Evolutionary conservation across 306 rosid genomes (phyloP).

Genomic region (Betula pendula): DNA sequence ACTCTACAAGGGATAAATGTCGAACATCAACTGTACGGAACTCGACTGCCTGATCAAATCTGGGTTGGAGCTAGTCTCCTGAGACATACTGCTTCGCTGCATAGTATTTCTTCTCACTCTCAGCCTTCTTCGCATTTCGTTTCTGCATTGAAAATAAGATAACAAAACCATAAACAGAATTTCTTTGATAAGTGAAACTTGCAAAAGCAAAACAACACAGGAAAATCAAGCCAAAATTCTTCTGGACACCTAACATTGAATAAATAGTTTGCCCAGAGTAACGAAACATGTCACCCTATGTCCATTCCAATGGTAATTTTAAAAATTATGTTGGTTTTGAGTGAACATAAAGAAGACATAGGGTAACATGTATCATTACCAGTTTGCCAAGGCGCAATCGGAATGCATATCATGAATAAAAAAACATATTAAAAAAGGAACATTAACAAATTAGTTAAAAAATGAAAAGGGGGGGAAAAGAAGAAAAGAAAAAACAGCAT

Average conservation of each 20-base stretch:
- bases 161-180: background rate
- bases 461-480: background rate
- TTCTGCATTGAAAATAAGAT: conserved; percentile 51
- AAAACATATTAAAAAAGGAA: too few relatives aligned
- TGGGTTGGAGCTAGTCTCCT: conserved; percentile 61
- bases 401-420: background rate
- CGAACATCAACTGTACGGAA: conserved; percentile 15
- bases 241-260: background rate
- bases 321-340: too few relatives aligned
- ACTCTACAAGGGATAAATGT: conserved; percentile 32
- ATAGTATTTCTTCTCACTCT: conserved; percentile 84
- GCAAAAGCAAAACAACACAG: background rate
- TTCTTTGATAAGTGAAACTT: background rate
- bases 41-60: conserved; percentile 26
- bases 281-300: too few relatives aligned
- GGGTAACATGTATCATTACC: too few relatives aligned
- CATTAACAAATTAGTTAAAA: background rate
- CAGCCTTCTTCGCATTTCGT: conserved; percentile 83
- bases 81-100: conserved; percentile 69
- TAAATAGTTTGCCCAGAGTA: background rate
- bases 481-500: background rate
- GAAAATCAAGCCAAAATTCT: background rate
- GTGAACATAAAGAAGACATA: too few relatives aligned
- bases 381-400: background rate
- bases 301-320: too few relatives aligned